These are phyloP conservation scores for Chlamydomonas eustigma DNA, from an alignment of 139 green algal genomes.

Conservation along the genomic window DNA sequence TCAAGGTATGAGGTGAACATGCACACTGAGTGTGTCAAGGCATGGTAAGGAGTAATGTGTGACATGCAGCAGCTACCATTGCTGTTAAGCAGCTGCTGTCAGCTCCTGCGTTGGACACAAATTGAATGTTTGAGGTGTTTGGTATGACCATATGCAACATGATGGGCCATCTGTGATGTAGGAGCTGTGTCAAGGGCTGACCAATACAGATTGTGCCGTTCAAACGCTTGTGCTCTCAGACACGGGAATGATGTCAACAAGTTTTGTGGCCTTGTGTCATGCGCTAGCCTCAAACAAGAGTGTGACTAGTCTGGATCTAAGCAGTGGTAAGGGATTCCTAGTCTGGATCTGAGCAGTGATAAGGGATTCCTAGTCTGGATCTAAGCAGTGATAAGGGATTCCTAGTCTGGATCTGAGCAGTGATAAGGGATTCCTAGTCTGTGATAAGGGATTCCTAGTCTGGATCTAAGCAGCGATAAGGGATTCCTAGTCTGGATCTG, in stretches of 20 bases:
- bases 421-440: not conserved
- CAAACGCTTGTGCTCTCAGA: not conserved
- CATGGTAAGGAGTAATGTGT: too few relatives aligned
- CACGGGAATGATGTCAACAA: not conserved
- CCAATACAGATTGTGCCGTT: not conserved
- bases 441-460: not conserved
- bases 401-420: not conserved
- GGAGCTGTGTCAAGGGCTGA: not conserved
- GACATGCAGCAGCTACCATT: too few relatives aligned
- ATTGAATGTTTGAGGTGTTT: too few relatives aligned
- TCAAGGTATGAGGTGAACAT: too few relatives aligned
- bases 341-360: not conserved
- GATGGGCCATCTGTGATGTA: too few relatives aligned
- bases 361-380: not conserved
- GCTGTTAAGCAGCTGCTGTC: too few relatives aligned
- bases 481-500: not conserved
- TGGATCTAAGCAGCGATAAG: not conserved
- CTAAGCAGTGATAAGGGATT: not conserved
- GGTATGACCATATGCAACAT: too few relatives aligned
- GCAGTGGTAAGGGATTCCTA: not conserved
- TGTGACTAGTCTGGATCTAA: not conserved
- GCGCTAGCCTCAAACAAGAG: not conserved
- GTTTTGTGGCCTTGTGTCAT: not conserved
- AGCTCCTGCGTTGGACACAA: too few relatives aligned
- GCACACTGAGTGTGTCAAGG: too few relatives aligned